A percentile compares a stretch with the other conserved stretches of the same genome.
These are phyloP conservation scores for Yarrowia yakushimensis DNA, from an alignment of 805 yeast genomes.

Conservation along the genomic window DNA sequence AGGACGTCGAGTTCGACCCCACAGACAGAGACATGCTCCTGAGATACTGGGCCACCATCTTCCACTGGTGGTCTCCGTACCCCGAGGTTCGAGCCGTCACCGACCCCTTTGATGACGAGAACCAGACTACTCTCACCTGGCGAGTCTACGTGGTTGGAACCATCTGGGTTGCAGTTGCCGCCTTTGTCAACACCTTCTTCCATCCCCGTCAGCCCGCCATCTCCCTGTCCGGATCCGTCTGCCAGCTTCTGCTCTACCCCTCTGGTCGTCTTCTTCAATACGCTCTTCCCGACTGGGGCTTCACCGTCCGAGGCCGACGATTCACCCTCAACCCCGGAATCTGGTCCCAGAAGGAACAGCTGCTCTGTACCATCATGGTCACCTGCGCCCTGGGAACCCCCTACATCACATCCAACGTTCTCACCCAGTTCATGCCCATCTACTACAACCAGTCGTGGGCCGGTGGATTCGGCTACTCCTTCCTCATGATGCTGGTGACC, in stretches of 20 bases:
- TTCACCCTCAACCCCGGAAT: slow-evolving; percentile 57
- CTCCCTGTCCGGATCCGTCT: slow-evolving; percentile 47
- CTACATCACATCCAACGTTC: slow-evolving; percentile 25
- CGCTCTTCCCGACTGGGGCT: slow-evolving; percentile 34
- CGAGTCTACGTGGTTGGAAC: slow-evolving; percentile 42
- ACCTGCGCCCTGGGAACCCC: slow-evolving; percentile 44
- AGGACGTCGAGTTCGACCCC: not conserved
- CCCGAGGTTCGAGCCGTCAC: slow-evolving; percentile 64
- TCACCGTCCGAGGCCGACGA: slow-evolving; percentile 33
- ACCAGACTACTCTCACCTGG: slow-evolving; percentile 47
- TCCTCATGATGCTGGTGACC: slow-evolving; percentile 47
- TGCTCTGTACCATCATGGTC: slow-evolving; percentile 49
- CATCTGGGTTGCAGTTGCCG: slow-evolving; percentile 32
- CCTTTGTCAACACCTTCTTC: slow-evolving; percentile 41
- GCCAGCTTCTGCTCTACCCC: slow-evolving; percentile 58
- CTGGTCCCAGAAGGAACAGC: slow-evolving; percentile 58
- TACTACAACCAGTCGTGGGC: slow-evolving; percentile 29
- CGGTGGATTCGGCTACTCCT: slow-evolving; percentile 40
- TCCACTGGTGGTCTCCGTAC: slow-evolving; percentile 46
- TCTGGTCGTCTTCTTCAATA: slow-evolving; percentile 42
- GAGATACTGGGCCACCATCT: slow-evolving; percentile 12
- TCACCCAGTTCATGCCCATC: slow-evolving; percentile 26
- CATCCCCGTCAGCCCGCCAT: slow-evolving; percentile 52
- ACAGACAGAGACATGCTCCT: not conserved
- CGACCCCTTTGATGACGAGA: slow-evolving; percentile 48